phyloP scores from a whole-genome alignment of 345 rosid genomes.

The Corchorus capsularis region DNA sequence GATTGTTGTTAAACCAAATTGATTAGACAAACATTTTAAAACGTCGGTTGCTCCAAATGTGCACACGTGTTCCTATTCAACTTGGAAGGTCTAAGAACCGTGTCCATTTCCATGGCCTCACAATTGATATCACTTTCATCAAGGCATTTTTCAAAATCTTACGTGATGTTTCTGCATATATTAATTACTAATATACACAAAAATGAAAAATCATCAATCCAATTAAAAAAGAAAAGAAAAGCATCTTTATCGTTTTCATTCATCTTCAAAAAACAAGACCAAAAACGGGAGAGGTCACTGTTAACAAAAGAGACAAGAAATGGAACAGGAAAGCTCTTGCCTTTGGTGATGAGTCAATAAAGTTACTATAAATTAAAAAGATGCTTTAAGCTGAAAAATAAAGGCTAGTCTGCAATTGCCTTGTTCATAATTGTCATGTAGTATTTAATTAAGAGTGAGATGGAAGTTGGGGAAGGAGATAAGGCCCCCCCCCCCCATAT shows the following conservation, averaged over 20 bases:
- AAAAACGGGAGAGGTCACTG: neutral
- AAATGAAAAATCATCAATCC: neutral
- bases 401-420: neutral
- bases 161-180: neutral
- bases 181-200: neutral
- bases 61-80: neutral
- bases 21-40: no score
- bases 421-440: no score
- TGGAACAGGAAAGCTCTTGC: neutral
- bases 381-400: neutral
- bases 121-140: neutral
- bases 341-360: neutral
- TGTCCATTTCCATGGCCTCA: slow-evolving; percentile 1
- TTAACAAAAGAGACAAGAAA: neutral
- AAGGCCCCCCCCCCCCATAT: slow-evolving; percentile 1
- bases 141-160: neutral
- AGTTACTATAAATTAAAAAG: neutral
- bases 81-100: neutral
- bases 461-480: slow-evolving; percentile 7
- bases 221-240: neutral
- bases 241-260: no score
- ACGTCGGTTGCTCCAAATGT: neutral
- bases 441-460: neutral
- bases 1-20: no score
- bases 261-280: no score